A percentile compares a stretch with the other conserved stretches of the same genome.
phyloP scores from a whole-genome alignment of 768 basidiomycete genomes.

The Mycena galericulata region DNA sequence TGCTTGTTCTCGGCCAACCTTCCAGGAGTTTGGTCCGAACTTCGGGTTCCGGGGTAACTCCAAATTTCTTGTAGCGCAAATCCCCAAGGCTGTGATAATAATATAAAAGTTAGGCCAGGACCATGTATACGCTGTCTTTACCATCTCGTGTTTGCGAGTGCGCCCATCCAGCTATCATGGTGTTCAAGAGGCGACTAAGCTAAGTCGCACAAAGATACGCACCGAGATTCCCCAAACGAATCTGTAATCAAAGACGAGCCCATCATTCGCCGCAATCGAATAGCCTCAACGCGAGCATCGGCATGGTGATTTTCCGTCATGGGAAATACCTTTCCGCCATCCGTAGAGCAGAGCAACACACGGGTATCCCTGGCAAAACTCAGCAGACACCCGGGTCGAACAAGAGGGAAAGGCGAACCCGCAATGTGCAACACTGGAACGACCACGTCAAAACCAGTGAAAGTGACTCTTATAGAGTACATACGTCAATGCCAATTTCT shows the following conservation, averaged over 20 bases:
- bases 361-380: slow-evolving; percentile 79
- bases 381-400: not conserved
- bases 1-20: slow-evolving; percentile 57
- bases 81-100: slow-evolving; percentile 85
- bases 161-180: slow-evolving; percentile 90
- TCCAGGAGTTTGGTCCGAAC: slow-evolving; percentile 80
- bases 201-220: slow-evolving; percentile 36
- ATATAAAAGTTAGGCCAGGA: slow-evolving; percentile 11
- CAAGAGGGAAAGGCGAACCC: slow-evolving; percentile 66
- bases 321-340: slow-evolving; percentile 78
- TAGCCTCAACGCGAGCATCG: slow-evolving; percentile 89
- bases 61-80: slow-evolving; percentile 87
- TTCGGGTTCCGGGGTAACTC: slow-evolving; percentile 95
- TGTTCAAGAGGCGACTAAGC: slow-evolving; percentile 7
- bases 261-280: slow-evolving; percentile 89
- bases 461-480: slow-evolving; percentile 4
- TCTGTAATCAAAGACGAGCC: slow-evolving; percentile 91
- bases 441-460: not conserved
- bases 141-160: slow-evolving; percentile 92
- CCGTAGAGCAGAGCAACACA: slow-evolving; percentile 82
- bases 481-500: slow-evolving; percentile 76
- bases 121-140: slow-evolving; percentile 47
- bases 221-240: slow-evolving; percentile 94
- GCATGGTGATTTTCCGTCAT: slow-evolving; percentile 98
- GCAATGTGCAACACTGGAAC: slow-evolving; percentile 80